A percentile compares a stretch with the other conserved stretches of the same genome.
These are phyloP conservation scores for Zoysia matrella DNA, from an alignment of 202 grass and related monocot species.

Conservation along the genomic window DNA sequence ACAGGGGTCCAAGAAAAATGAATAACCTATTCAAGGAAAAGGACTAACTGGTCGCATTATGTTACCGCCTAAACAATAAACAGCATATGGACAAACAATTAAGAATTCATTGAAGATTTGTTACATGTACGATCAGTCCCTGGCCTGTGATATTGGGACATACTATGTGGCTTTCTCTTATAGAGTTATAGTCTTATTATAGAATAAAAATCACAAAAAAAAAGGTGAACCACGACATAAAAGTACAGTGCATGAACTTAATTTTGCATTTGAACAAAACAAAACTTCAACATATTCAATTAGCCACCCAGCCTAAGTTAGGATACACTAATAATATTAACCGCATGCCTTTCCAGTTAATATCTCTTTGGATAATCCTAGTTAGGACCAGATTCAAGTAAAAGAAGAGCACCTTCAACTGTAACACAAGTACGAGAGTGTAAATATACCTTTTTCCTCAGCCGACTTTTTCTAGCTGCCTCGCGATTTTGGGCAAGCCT, in stretches of 20 bases:
- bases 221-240: neutral
- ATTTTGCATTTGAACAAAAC: constrained; percentile 7
- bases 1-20: constrained; percentile 7
- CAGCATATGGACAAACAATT: neutral
- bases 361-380: neutral
- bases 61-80: neutral
- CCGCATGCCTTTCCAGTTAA: neutral
- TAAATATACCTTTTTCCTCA: constrained; percentile 37
- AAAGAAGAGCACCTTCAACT: neutral
- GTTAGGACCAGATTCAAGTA: neutral
- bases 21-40: neutral
- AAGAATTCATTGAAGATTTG: neutral
- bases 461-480: constrained; percentile 90
- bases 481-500: constrained; percentile 95
- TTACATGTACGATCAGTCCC: neutral
- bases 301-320: neutral
- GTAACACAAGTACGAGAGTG: constrained; percentile 12
- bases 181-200: neutral
- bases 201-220: constrained; percentile 24
- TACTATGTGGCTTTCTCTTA: neutral
- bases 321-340: neutral
- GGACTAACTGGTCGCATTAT: neutral
- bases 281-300: neutral
- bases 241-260: neutral
- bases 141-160: constrained; percentile 3